Evolutionary conservation across 164 flowering plant genomes (phyloP).

Genomic region (Aristolochia californica): DNA sequence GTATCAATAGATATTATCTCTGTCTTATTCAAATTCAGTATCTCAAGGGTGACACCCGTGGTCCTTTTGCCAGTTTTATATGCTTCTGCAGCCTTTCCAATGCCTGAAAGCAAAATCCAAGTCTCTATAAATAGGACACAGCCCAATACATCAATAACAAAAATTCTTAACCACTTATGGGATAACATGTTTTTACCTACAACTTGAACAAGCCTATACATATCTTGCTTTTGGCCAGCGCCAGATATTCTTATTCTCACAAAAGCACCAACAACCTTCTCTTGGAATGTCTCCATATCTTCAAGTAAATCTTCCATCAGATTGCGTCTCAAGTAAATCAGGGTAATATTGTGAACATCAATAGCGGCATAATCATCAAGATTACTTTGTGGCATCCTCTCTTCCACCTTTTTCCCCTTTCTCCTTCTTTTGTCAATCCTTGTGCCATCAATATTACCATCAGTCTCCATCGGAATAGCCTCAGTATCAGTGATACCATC

Average conservation of each 20-base stretch:
- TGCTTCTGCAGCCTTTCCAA: conserved; percentile 52
- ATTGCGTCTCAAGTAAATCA: conserved; percentile 69
- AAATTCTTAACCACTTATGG: neutral
- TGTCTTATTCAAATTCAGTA: conserved; percentile 71
- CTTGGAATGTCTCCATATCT: conserved; percentile 54
- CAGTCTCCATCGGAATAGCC: conserved; percentile 43
- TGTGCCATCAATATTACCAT: conserved; percentile 32
- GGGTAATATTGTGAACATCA: conserved; percentile 75
- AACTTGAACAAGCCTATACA: conserved; percentile 93
- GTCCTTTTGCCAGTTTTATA: conserved; percentile 78
- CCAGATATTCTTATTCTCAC: conserved; percentile 86
- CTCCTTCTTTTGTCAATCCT: conserved; percentile 54
- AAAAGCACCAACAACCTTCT: conserved; percentile 75
- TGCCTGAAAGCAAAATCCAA: conserved; percentile 39
- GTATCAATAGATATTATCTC: conserved; percentile 69
- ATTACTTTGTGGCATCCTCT: conserved; percentile 48
- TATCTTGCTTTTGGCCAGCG: conserved; percentile 72
- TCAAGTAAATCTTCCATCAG: conserved; percentile 74
- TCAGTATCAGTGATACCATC: conserved; percentile 60
- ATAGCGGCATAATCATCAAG: conserved; percentile 91
- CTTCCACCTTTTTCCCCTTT: conserved; percentile 48
- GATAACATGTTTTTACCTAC: conserved; percentile 40
- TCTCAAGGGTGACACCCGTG: conserved; percentile 59
- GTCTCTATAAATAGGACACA: neutral
- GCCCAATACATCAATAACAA: neutral